Conservation (phyloP, 805 yeast genomes). For the Cyberlindnera amylophila region DNA sequence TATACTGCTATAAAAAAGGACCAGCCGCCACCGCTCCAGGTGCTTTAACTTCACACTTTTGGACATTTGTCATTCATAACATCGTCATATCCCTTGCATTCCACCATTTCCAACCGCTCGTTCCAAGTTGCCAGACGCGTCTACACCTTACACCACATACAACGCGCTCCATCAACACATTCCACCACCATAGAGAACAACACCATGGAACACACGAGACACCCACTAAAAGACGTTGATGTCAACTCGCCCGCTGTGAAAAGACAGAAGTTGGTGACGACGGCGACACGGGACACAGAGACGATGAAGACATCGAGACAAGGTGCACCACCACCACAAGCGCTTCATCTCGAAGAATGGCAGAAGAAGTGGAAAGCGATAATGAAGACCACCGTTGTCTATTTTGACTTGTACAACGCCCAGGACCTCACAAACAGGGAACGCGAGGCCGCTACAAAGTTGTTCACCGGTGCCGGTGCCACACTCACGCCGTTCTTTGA, state of each 20-base stretch:
- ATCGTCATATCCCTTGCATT: too few species aligned
- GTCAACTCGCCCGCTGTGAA: slow-evolving; percentile 28
- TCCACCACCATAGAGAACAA: too few species aligned
- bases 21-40: too few species aligned
- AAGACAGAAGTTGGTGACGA: slow-evolving; percentile 22
- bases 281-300: slow-evolving; percentile 2
- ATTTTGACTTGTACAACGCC: slow-evolving; percentile 46
- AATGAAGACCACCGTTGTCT: slow-evolving; percentile 52
- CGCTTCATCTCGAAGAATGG: slow-evolving; percentile 44
- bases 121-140: too few species aligned
- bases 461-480: slow-evolving; percentile 43
- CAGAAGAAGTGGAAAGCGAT: slow-evolving; percentile 56
- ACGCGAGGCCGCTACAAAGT: slow-evolving; percentile 31
- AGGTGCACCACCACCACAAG: background rate
- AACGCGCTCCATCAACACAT: too few species aligned
- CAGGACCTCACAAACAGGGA: slow-evolving; percentile 29
- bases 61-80: too few species aligned
- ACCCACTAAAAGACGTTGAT: slow-evolving; percentile 23
- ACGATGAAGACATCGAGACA: slow-evolving; percentile 2
- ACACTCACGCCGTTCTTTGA: slow-evolving; percentile 57
- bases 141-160: too few species aligned
- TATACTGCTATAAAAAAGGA: too few species aligned
- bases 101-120: too few species aligned
- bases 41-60: too few species aligned
- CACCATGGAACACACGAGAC: slow-evolving; percentile 23